Evolutionary conservation across 2,329 filamentous ascomycete genomes (phyloP).

Genomic region (Colletotrichum shisoi): DNA sequence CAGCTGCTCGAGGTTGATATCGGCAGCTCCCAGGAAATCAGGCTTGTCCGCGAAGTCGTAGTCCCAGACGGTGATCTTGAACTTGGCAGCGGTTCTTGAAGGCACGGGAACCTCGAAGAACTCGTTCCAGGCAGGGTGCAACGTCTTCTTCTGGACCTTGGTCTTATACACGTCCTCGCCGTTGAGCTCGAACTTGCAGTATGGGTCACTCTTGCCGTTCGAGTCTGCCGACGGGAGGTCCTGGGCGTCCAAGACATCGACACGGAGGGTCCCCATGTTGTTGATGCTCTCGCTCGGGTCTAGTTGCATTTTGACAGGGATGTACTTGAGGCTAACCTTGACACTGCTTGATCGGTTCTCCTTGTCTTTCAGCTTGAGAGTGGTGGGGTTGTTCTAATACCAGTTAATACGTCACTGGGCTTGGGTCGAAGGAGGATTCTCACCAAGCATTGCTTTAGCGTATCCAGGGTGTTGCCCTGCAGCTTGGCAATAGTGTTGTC

Average conservation of each 20-base stretch:
- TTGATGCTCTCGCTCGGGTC: slow-evolving; percentile 97
- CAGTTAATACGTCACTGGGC: not conserved
- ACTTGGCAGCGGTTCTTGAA: slow-evolving; percentile 84
- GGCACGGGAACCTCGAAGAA: slow-evolving; percentile 86
- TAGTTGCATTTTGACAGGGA: slow-evolving; percentile 91
- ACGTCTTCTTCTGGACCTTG: slow-evolving; percentile 94
- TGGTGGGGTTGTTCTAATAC: slow-evolving; percentile 82
- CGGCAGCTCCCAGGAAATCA: slow-evolving; percentile 81
- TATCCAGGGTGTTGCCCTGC: slow-evolving; percentile 83
- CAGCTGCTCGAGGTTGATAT: slow-evolving; percentile 78
- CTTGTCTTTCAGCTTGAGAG: slow-evolving; percentile 79
- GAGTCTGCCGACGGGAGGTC: slow-evolving; percentile 93
- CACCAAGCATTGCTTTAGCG: slow-evolving; percentile 85
- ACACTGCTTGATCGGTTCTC: slow-evolving; percentile 80
- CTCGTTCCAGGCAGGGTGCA: slow-evolving; percentile 95
- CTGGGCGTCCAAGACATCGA: slow-evolving; percentile 87
- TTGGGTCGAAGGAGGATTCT: slow-evolving; percentile 46
- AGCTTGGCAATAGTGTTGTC: slow-evolving; percentile 83
- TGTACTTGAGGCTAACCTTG: slow-evolving; percentile 91
- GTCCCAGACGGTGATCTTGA: slow-evolving; percentile 85
- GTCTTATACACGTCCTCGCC: slow-evolving; percentile 93
- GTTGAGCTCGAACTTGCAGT: slow-evolving; percentile 92
- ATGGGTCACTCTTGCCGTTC: slow-evolving; percentile 97
- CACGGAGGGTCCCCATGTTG: slow-evolving; percentile 94
- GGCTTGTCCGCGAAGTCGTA: slow-evolving; percentile 97